Evolutionary conservation across 1,139 yeast genomes (phyloP).

Genomic region (Taphrina flavorubra): DNA sequence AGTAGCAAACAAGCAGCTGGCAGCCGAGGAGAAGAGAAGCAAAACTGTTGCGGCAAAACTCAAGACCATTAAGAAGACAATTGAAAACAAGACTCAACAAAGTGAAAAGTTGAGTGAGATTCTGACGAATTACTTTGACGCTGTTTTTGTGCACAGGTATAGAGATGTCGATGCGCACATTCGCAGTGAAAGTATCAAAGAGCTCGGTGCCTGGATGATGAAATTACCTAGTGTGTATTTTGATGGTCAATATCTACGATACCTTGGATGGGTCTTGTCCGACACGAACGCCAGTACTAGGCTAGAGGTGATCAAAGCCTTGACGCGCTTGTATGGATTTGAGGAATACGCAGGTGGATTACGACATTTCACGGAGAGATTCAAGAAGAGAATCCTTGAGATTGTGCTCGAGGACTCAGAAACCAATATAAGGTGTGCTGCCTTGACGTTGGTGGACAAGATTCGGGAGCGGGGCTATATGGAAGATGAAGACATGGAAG

Average conservation of each 20-base stretch:
- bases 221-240: slow-evolving; percentile 71
- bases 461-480: slow-evolving; percentile 67
- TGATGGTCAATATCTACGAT: slow-evolving; percentile 71
- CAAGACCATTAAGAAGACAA: slow-evolving; percentile 57
- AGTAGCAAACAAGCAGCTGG: slow-evolving; percentile 50
- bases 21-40: slow-evolving; percentile 51
- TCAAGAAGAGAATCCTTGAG: slow-evolving; percentile 67
- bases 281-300: slow-evolving; percentile 70
- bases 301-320: slow-evolving; percentile 64
- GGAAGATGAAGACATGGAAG: slow-evolving; percentile 59
- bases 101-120: slow-evolving; percentile 62
- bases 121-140: slow-evolving; percentile 58
- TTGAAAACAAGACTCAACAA: slow-evolving; percentile 60
- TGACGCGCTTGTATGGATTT: slow-evolving; percentile 59
- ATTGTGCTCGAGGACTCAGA: slow-evolving; percentile 65
- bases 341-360: slow-evolving; percentile 57
- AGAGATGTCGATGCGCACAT: slow-evolving; percentile 78
- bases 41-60: slow-evolving; percentile 54
- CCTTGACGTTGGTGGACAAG: slow-evolving; percentile 63
- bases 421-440: slow-evolving; percentile 59
- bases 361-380: slow-evolving; percentile 74
- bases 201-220: slow-evolving; percentile 72
- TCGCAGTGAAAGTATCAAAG: slow-evolving; percentile 68
- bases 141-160: slow-evolving; percentile 76
- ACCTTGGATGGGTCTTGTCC: slow-evolving; percentile 82